Conservation (phyloP, 495 filamentous ascomycete species). For the Hypoxylon lienhwacheense region DNA sequence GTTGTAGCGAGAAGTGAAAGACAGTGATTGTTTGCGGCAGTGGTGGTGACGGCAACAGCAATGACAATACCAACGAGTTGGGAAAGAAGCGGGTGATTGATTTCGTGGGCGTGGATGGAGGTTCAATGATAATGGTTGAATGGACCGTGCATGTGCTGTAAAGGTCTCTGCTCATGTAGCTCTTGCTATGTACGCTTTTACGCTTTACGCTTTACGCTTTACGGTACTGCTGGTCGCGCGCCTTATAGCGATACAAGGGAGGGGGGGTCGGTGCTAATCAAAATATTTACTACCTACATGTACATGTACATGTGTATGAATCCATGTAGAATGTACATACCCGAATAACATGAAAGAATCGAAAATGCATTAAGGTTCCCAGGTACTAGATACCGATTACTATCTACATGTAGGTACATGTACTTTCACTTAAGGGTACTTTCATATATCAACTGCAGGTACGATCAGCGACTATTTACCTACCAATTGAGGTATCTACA, state of each 20-base stretch:
- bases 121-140: slow-evolving; percentile 25
- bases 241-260: slow-evolving; percentile 12
- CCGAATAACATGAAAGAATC: too few relatives aligned
- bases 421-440: too few relatives aligned
- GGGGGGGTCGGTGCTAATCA: slow-evolving; percentile 5
- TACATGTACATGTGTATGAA: too few relatives aligned
- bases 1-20: neutral
- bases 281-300: slow-evolving; percentile 9
- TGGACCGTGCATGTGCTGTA: slow-evolving; percentile 18
- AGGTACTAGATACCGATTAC: too few relatives aligned
- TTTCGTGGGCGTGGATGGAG: slow-evolving; percentile 25
- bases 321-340: too few relatives aligned
- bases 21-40: neutral
- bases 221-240: slow-evolving; percentile 28
- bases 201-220: too few relatives aligned
- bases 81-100: slow-evolving; percentile 14
- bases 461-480: too few relatives aligned
- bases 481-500: too few relatives aligned
- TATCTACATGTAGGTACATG: too few relatives aligned
- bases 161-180: slow-evolving; percentile 4
- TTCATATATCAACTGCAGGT: too few relatives aligned
- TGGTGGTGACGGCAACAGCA: neutral
- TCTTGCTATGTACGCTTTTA: slow-evolving; percentile 16
- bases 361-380: too few relatives aligned
- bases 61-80: slow-evolving; percentile 1